Evolutionary conservation across 1,284 basidiomycete genomes (phyloP).

Genomic region (Ustilago hordei): DNA sequence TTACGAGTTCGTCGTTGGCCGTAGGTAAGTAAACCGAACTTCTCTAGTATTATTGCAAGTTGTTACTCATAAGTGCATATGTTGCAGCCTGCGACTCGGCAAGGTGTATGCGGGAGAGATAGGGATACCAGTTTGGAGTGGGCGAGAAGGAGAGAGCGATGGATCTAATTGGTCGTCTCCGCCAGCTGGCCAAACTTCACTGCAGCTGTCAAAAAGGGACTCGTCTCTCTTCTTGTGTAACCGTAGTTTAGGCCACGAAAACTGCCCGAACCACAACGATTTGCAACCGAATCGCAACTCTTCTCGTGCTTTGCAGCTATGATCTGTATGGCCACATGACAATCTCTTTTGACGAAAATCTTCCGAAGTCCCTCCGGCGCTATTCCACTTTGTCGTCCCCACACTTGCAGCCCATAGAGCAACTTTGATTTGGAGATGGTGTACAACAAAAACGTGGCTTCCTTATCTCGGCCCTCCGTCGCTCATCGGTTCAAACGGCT

Average conservation of each 20-base stretch:
- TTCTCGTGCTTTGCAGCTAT: background rate
- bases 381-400: background rate
- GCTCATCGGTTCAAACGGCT: constrained; percentile 9
- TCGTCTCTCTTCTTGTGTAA: background rate
- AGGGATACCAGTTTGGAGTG: background rate
- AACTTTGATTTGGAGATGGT: background rate
- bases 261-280: no score
- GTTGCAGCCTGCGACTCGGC: background rate
- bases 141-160: background rate
- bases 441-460: background rate
- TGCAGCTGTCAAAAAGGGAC: constrained; percentile 8
- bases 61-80: background rate
- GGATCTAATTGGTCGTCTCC: constrained; percentile 7
- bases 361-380: background rate
- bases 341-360: background rate
- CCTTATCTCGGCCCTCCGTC: constrained; percentile 2
- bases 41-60: background rate
- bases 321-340: constrained; percentile 22
- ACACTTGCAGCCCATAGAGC: constrained; percentile 5
- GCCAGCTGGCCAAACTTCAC: background rate
- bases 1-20: no score
- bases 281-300: background rate
- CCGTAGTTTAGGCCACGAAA: no score
- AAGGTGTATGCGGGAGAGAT: background rate
- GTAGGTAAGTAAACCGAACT: no score